These are phyloP conservation scores for Sisymbrium irio DNA, from an alignment of 345 rosid species.

Conservation along the genomic window DNA sequence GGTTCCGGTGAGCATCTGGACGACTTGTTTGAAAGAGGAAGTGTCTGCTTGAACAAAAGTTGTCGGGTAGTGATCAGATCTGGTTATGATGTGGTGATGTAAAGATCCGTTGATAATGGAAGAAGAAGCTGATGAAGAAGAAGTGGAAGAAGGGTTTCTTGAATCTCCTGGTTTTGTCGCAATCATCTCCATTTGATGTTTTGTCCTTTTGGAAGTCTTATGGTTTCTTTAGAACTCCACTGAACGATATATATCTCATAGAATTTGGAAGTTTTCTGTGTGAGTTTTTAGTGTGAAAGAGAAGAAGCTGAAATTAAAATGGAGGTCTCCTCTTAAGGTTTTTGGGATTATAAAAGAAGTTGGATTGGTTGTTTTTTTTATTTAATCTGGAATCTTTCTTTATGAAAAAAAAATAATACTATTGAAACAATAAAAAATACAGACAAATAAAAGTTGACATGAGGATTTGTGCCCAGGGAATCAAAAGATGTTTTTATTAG, in stretches of 20 bases:
- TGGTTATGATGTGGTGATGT: conserved; percentile 57
- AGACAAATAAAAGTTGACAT: conserved; percentile 33
- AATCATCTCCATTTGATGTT: conserved; percentile 54
- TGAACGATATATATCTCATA: neutral
- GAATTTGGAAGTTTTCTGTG: neutral
- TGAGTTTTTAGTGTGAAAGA: conserved; percentile 32
- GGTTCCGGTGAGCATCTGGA: conserved; percentile 91
- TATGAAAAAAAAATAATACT: neutral
- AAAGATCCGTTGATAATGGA: conserved; percentile 36
- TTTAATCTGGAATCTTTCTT: conserved; percentile 35
- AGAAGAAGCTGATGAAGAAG: conserved; percentile 29
- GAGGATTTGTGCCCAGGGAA: conserved; percentile 36
- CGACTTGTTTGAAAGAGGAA: conserved; percentile 85
- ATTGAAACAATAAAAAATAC: neutral
- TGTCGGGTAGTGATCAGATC: conserved; percentile 95
- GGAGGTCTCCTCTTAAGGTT: conserved; percentile 25
- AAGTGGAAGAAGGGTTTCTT: conserved; percentile 45
- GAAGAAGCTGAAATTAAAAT: conserved; percentile 10
- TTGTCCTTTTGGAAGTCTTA: conserved; percentile 26
- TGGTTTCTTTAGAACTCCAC: conserved; percentile 44
- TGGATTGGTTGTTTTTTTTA: conserved; percentile 30
- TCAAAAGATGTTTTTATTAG: conserved; percentile 39
- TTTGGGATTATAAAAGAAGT: conserved; percentile 38
- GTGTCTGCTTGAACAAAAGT: conserved; percentile 95
- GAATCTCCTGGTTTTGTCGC: conserved; percentile 41